Conservation (phyloP, 192 early-diverging fungal species). For the Entophlyctis luteolus region DNA sequence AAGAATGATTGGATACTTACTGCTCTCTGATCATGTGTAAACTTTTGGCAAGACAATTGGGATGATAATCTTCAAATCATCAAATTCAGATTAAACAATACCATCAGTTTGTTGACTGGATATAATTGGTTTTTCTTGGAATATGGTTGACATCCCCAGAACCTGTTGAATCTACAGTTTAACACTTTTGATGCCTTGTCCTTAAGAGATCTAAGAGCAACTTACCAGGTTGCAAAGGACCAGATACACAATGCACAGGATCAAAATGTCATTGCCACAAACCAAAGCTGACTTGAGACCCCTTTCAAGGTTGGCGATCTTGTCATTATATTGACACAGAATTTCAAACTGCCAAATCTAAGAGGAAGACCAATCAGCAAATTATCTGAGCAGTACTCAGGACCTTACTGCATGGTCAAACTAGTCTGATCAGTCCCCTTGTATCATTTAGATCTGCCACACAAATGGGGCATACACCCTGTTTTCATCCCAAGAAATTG, state of each 20-base stretch:
- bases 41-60: conserved; percentile 46
- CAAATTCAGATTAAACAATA: conserved; percentile 54
- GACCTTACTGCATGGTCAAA: conserved; percentile 4
- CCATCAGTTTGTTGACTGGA: conserved; percentile 27
- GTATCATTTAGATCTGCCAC: conserved; percentile 1
- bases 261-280: background rate
- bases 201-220: background rate
- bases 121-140: conserved; percentile 8
- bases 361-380: background rate
- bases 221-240: conserved; percentile 12
- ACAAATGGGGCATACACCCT: conserved; percentile 4
- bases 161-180: background rate
- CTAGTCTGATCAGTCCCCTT: background rate
- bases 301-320: conserved; percentile 18
- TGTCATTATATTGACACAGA: background rate
- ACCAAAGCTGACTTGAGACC: background rate
- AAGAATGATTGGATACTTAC: conserved; percentile 25
- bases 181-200: background rate
- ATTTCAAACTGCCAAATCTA: conserved; percentile 1
- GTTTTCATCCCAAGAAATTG: conserved; percentile 12
- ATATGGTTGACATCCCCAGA: background rate
- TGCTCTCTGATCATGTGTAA: conserved; percentile 31
- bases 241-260: conserved; percentile 19
- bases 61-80: conserved; percentile 28
- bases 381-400: conserved; percentile 6